Percentiles rank a stretch among this genome's conserved stretches.
phyloP scores from a whole-genome alignment of 106 monocot species.

The Phalaenopsis aphrodite region DNA sequence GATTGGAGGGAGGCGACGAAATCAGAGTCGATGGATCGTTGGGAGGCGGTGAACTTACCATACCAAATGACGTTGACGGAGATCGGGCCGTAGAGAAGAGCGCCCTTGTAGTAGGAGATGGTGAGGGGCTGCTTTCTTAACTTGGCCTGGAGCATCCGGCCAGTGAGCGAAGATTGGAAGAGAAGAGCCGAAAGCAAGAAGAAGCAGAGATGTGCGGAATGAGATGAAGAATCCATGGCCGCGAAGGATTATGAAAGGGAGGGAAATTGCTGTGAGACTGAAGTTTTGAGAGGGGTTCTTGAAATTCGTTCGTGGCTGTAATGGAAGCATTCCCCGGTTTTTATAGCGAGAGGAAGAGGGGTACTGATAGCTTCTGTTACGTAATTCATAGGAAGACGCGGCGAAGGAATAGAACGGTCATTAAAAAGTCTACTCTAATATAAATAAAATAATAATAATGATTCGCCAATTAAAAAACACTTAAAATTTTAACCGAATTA shows the following conservation, averaged over 20 bases:
- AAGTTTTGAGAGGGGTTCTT: too few species aligned
- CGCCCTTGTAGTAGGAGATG: slow-evolving; percentile 47
- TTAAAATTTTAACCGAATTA: too few species aligned
- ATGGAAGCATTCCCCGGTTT: too few species aligned
- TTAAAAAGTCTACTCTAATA: too few species aligned
- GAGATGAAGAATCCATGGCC: neutral
- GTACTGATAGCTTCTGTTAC: too few species aligned
- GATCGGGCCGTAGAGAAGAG: slow-evolving; percentile 46
- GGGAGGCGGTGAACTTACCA: slow-evolving; percentile 48
- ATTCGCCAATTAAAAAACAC: too few species aligned
- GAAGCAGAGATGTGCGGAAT: neutral
- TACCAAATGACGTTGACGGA: slow-evolving; percentile 59
- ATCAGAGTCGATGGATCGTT: slow-evolving; percentile 43
- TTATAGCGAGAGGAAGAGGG: too few species aligned
- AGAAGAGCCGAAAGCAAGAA: slow-evolving; percentile 2
- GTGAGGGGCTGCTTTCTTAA: slow-evolving; percentile 30
- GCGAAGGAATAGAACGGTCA: too few species aligned
- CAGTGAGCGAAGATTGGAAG: slow-evolving; percentile 2
- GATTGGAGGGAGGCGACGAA: slow-evolving; percentile 47
- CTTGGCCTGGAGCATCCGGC: slow-evolving; percentile 31
- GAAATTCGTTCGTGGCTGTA: too few species aligned
- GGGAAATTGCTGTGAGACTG: neutral
- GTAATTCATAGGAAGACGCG: too few species aligned
- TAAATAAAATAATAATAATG: too few species aligned
- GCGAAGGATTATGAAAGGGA: neutral